Conservation (phyloP, 73 alveolate species). For the Halteria grandinella region DNA sequence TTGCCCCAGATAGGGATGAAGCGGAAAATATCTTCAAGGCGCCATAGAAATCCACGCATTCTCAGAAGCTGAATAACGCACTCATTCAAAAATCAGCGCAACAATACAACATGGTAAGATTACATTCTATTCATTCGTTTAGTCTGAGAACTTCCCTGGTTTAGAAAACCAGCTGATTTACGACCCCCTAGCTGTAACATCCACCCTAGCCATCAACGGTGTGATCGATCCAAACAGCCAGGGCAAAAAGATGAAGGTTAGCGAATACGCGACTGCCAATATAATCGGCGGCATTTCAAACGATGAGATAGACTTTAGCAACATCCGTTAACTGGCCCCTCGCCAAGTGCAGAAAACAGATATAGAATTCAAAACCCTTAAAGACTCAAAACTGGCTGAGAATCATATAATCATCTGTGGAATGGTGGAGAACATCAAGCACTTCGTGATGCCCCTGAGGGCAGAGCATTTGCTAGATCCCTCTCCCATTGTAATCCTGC, state of each 20-base stretch:
- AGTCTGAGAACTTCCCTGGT: too few species aligned
- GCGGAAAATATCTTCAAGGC: conserved; percentile 72
- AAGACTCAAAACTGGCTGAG: conserved; percentile 87
- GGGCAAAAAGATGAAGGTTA: too few species aligned
- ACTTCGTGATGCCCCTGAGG: conserved; percentile 92
- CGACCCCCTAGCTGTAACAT: too few species aligned
- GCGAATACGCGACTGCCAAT: too few species aligned
- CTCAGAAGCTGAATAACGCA: too few species aligned
- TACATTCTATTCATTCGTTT: too few species aligned
- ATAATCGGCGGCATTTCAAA: not conserved
- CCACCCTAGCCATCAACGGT: too few species aligned
- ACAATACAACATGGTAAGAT: too few species aligned
- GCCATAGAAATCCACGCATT: not conserved
- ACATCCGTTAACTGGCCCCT: conserved; percentile 81
- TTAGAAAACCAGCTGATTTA: too few species aligned
- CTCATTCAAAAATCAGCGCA: too few species aligned
- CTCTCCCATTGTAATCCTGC: conserved; percentile 90
- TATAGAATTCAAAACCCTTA: conserved; percentile 86
- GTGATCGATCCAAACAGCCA: too few species aligned
- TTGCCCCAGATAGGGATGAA: conserved; percentile 71
- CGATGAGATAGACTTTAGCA: not conserved
- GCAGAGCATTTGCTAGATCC: conserved; percentile 87
- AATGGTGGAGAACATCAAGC: conserved; percentile 88
- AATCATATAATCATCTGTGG: conserved; percentile 96
- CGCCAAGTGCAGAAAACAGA: conserved; percentile 83